A percentile compares a stretch with the other conserved stretches of the same genome.
Evolutionary conservation across 257 asterid species (phyloP).

Genomic region (Vinca minor): DNA sequence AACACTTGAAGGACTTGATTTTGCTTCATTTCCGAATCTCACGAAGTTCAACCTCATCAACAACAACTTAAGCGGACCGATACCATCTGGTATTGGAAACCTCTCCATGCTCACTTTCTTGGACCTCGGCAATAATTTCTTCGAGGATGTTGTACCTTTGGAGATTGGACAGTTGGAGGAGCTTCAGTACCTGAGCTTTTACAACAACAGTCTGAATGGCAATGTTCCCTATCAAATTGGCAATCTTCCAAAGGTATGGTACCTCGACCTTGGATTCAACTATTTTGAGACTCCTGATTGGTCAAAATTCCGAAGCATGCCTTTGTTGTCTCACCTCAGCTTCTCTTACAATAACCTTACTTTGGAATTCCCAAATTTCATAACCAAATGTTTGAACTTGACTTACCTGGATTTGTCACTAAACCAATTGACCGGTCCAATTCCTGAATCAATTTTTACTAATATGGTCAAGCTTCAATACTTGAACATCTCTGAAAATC

Average conservation of each 20-base stretch:
- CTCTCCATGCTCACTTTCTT: constrained; percentile 39
- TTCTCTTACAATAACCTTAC: constrained; percentile 36
- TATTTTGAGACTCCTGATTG: constrained; percentile 48
- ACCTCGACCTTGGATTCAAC: constrained; percentile 64
- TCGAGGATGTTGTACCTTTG: constrained; percentile 38
- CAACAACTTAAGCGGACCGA: constrained; percentile 47
- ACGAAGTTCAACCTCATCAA: constrained; percentile 28
- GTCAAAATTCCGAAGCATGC: constrained; percentile 48
- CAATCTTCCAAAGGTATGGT: constrained; percentile 41
- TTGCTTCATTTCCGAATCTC: constrained; percentile 38
- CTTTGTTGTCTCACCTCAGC: constrained; percentile 39
- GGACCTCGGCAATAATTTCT: constrained; percentile 57
- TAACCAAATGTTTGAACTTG: constrained; percentile 44
- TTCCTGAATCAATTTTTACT: constrained; percentile 48
- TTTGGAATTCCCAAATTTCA: constrained; percentile 49
- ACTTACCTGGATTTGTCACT: constrained; percentile 53
- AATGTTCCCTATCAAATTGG: constrained; percentile 54
- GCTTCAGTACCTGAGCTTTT: constrained; percentile 39
- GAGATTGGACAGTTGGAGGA: constrained; percentile 52
- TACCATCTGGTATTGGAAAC: constrained; percentile 55
- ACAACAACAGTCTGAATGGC: constrained; percentile 46
- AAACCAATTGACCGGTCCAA: constrained; percentile 44
- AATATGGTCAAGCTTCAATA: constrained; percentile 42
- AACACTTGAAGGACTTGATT: constrained; percentile 33
- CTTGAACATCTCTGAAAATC: constrained; percentile 39